Percentiles rank a stretch among this genome's conserved stretches.
These are phyloP conservation scores for Suillus alpinus DNA, from an alignment of 768 basidiomycete genomes.

Conservation along the genomic window DNA sequence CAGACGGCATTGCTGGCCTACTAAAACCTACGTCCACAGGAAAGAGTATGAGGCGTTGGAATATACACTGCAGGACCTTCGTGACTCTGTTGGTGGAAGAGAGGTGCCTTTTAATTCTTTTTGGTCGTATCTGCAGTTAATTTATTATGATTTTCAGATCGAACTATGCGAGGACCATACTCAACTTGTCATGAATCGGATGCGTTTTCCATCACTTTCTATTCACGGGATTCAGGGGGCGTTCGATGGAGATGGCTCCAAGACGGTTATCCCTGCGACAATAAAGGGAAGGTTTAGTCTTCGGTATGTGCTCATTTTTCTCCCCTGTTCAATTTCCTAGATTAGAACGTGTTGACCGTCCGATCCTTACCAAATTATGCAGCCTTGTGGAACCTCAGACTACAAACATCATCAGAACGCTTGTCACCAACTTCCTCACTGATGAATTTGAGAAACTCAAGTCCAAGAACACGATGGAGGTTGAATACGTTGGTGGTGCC, in stretches of 20 bases:
- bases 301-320: constrained; percentile 28
- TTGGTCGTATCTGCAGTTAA: constrained; percentile 26
- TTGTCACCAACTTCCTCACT: constrained; percentile 66
- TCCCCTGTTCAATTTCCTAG: too few species aligned
- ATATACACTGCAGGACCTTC: constrained; percentile 66
- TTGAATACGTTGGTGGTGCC: constrained; percentile 68
- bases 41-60: constrained; percentile 66
- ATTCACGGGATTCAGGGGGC: constrained; percentile 69
- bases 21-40: constrained; percentile 18
- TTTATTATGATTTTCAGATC: constrained; percentile 22
- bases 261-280: constrained; percentile 61
- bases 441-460: constrained; percentile 77
- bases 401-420: constrained; percentile 59
- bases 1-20: background rate
- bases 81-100: constrained; percentile 60
- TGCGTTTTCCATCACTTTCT: constrained; percentile 58
- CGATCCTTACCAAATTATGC: background rate
- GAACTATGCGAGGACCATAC: constrained; percentile 51
- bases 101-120: too few species aligned
- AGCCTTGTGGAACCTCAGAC: constrained; percentile 80
- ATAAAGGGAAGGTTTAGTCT: constrained; percentile 61
- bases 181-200: constrained; percentile 55
- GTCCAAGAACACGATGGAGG: constrained; percentile 69
- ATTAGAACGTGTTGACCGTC: too few species aligned
- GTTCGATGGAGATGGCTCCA: constrained; percentile 46